Base-by-base conservation (phyloP, 495 filamentous ascomycete genomes). In the Venustampulla echinocandica region DNA sequence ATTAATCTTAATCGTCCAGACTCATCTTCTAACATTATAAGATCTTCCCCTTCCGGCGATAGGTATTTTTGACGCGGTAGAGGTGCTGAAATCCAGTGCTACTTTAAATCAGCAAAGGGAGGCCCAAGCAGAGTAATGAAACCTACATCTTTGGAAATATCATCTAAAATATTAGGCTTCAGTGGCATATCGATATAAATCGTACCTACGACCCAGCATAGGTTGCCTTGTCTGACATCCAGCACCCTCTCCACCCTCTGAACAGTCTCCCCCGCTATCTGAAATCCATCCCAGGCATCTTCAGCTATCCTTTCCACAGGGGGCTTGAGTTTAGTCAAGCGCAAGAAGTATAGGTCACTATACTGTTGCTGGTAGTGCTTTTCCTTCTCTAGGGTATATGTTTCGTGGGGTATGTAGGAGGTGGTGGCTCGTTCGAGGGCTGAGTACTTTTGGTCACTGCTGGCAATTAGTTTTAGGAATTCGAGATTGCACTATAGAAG, bases 161-260 rank as follows among this genome's bases (percentile, higher is more conserved):
- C 93, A 19, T 95, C 90, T 24, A 99, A 69, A 66, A 99, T 89
- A 58, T 95, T 96, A 0, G 93, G 93, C 63, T 99, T 99, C 56
- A 96, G 61, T 13, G 85, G 81, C 87, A 97, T 87, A 49, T 96
- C 90, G 82, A 96, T 93, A 51, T 92, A 99, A 22, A 95, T 78
- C 0, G 93, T 99, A 7, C 93, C 93, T 0, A 77, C 71, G 37
- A 99, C 84, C 90, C 90, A 99, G 64, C 93, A 96, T 20, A 97
- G 67, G 64, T 96, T 81, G 42, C 92, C 92, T 63, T 96, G 93
- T 56, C 92, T 78, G 11, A 99, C 93, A 69, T 96, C 90, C 9
- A 99, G 73, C 27, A 96, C 93, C 52, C 90, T 69, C 15, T 96
- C 84, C 4, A 89, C 87, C 43, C 71, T 76, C 42, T 69, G 71